Conservation (phyloP, 2,329 filamentous ascomycete genomes). For the Hypocreales sp. region DNA sequence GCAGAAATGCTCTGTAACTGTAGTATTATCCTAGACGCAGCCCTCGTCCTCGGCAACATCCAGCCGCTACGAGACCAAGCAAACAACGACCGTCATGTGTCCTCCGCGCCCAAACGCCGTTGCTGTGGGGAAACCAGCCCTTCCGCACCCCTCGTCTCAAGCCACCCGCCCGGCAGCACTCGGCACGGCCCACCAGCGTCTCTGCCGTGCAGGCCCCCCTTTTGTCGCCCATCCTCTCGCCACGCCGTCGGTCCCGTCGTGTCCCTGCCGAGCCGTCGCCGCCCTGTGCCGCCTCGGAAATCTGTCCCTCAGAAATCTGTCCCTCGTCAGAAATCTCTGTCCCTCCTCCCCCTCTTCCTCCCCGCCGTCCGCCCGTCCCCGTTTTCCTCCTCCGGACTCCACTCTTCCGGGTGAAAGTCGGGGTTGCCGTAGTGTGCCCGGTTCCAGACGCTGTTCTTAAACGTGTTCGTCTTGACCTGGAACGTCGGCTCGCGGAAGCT, state of each 20-base stretch:
- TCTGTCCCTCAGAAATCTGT: too few species aligned
- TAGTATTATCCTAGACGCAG: too few species aligned
- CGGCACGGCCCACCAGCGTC: too few species aligned
- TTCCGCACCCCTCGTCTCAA: not conserved
- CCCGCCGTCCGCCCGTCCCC: constrained; percentile 11
- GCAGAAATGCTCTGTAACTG: too few species aligned
- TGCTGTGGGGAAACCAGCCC: not conserved
- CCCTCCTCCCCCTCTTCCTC: constrained; percentile 11
- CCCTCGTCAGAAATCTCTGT: not conserved
- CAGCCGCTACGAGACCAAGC: too few species aligned
- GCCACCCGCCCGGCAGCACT: too few species aligned
- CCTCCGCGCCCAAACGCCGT: constrained; percentile 1
- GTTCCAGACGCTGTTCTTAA: constrained; percentile 53
- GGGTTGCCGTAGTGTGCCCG: constrained; percentile 52
- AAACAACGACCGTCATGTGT: too few species aligned
- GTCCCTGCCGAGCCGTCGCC: not conserved
- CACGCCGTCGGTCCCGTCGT: not conserved
- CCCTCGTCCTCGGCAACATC: too few species aligned
- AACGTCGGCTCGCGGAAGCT: constrained; percentile 29
- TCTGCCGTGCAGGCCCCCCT: too few species aligned
- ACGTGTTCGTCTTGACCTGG: constrained; percentile 36
- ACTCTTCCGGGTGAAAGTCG: constrained; percentile 29
- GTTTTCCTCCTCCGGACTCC: constrained; percentile 24
- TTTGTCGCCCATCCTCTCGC: not conserved
- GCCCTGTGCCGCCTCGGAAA: not conserved